Base-by-base conservation (phyloP, 2,329 filamentous ascomycete genomes). In the Aaosphaeria arxii region DNA sequence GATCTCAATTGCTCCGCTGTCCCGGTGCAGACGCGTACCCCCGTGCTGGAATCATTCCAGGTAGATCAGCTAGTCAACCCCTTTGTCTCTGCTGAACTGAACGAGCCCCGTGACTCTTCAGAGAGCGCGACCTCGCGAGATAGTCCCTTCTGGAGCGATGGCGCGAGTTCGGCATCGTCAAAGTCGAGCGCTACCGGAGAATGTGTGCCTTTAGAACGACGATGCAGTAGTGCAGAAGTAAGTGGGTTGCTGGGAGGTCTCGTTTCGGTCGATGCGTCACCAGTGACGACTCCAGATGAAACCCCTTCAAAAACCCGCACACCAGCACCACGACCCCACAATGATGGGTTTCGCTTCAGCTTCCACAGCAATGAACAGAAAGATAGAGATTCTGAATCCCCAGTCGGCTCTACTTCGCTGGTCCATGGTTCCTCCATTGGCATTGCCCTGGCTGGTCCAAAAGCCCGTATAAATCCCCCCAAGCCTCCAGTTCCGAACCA, bases 91-190 rank as follows among this genome's bases (percentile, higher is more conserved):
- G 17, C 45, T 11, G 46, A 44, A 6, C 32, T 30, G 4, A 42
- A 36, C 4, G 46, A 53, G 32, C 11, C 44, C 35, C 54, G 61
- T 29, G 59, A 55, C 42, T 64, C 62, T 1, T 61, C 63, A 5
- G 59, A 63, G 9, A 67, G 65, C 44, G 58, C 58, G 4, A 60
- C 51, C 13, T 66, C 62, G 2, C 46, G 47, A 5, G 48, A 55
- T 11, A 65, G 56, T 45, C 59, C 61, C 7, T 43, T 60, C 7
- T 70, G 62, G 63, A 69, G 63, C 30, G 64, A 66, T 39, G 48
- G 53, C 2, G 58, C 46, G 38, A 67, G 64, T 41, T 57, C 54
- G 6, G 45, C 52, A 2, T 68, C 64, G 3, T 69, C 66, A 6
- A 57, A 59, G 30, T 65, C 63, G 2, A 69, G 64, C 40, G 50